Percentiles rank a stretch among this genome's conserved stretches.
Conservation (phyloP, 2,329 filamentous ascomycete species). For the Aquanectria penicillioides region DNA sequence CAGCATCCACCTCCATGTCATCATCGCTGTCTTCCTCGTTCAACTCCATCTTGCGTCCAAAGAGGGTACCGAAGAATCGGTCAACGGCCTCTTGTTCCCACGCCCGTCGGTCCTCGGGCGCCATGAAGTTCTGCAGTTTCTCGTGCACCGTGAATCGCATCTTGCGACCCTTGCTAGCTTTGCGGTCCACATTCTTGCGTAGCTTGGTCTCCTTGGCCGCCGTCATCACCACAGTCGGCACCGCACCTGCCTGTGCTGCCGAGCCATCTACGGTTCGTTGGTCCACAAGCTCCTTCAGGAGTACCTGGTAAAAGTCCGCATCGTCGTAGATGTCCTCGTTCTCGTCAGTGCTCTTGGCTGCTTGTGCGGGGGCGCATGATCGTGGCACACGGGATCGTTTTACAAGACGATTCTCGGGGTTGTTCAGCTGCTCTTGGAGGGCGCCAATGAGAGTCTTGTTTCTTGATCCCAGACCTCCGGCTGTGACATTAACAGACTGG, state of each 20-base stretch:
- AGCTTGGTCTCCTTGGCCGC: constrained; percentile 81
- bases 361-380: constrained; percentile 79
- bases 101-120: constrained; percentile 79
- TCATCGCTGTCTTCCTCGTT: constrained; percentile 66
- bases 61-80: constrained; percentile 77
- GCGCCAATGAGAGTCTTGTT: constrained; percentile 67
- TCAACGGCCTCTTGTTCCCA: constrained; percentile 88
- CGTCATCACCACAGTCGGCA: constrained; percentile 70
- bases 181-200: constrained; percentile 87
- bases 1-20: constrained; percentile 62
- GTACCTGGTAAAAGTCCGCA: constrained; percentile 90
- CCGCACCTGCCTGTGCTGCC: constrained; percentile 54
- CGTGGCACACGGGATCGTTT: constrained; percentile 76
- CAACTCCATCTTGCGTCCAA: constrained; percentile 75
- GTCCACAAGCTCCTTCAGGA: constrained; percentile 93
- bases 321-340: constrained; percentile 85
- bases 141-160: constrained; percentile 95
- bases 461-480: constrained; percentile 40
- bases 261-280: constrained; percentile 80
- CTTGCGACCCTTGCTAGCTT: constrained; percentile 94
- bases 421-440: constrained; percentile 74
- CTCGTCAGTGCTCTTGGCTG: constrained; percentile 64
- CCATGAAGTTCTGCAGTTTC: constrained; percentile 98
- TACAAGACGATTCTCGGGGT: constrained; percentile 70
- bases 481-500: constrained; percentile 56